Conservation (phyloP, 1,284 basidiomycete species). For the Tilletia walkeri region DNA sequence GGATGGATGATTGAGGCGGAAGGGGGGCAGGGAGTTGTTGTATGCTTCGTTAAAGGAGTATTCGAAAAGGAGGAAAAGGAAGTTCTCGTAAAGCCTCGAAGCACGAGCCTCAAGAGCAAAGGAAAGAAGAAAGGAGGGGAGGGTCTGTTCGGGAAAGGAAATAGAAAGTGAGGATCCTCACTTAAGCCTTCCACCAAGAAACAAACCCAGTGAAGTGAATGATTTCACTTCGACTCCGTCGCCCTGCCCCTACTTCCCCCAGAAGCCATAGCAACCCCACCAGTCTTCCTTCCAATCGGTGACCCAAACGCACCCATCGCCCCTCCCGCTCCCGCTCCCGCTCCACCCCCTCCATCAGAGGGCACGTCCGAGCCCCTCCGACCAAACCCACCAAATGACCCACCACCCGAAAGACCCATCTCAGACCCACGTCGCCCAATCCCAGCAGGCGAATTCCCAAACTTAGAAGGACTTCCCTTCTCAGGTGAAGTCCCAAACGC, state of each 20-base stretch:
- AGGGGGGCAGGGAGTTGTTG: too few relatives aligned
- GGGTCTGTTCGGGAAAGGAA: too few relatives aligned
- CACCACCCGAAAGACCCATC: slow-evolving; percentile 8
- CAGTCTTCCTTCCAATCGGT: slow-evolving; percentile 7
- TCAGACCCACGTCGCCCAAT: neutral
- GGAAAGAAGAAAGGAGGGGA: too few relatives aligned
- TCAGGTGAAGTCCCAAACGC: neutral
- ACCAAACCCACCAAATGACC: slow-evolving; percentile 1
- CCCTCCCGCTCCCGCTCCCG: neutral
- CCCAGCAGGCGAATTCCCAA: neutral
- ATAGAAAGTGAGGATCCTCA: too few relatives aligned
- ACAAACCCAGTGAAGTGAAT: too few relatives aligned
- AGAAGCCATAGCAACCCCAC: neutral
- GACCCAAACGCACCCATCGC: neutral
- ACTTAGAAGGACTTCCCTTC: neutral
- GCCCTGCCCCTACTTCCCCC: neutral
- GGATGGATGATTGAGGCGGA: too few relatives aligned
- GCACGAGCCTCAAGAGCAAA: too few relatives aligned
- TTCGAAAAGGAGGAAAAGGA: too few relatives aligned
- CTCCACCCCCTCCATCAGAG: neutral
- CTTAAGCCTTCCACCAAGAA: too few relatives aligned
- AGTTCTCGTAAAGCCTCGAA: too few relatives aligned
- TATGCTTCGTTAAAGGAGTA: too few relatives aligned
- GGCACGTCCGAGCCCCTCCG: neutral
- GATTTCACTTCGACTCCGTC: too few relatives aligned